Percentiles rank a stretch among this genome's conserved stretches.
Conservation (phyloP, 192 early-diverging fungal genomes). For the Backusella tuberculispora region DNA sequence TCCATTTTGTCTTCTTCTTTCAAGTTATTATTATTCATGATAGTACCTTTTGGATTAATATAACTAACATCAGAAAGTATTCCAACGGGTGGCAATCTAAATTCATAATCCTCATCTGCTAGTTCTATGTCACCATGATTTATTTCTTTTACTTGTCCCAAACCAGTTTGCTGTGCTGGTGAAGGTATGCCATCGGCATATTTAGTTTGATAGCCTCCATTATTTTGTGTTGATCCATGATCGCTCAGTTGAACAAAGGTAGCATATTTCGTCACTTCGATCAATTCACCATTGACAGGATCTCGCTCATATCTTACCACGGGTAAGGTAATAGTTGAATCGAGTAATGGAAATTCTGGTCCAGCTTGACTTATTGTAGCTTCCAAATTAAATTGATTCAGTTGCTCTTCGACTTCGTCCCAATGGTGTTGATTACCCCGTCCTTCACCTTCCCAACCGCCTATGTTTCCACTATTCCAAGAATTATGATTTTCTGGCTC, state of each 20-base stretch:
- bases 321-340: background rate
- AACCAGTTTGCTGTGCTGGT: background rate
- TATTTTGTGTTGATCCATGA: background rate
- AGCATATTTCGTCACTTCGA: background rate
- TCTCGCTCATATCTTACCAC: background rate
- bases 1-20: too few species aligned
- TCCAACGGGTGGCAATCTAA: background rate
- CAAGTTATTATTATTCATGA: too few species aligned
- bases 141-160: too few species aligned
- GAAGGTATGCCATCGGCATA: too few species aligned
- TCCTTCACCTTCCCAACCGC: background rate
- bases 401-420: background rate
- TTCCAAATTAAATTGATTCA: background rate
- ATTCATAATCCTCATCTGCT: background rate
- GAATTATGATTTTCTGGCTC: background rate
- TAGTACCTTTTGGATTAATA: background rate
- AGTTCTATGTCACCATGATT: background rate
- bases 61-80: background rate
- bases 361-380: background rate
- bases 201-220: background rate
- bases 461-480: too few species aligned
- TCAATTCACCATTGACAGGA: background rate
- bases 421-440: background rate
- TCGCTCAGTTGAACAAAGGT: background rate
- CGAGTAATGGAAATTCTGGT: background rate